Evolutionary conservation across 129 eudicot genomes (phyloP), one percentile per base, ranked within the genome.

Genomic region (Smallanthus sonchifolius): DNA sequence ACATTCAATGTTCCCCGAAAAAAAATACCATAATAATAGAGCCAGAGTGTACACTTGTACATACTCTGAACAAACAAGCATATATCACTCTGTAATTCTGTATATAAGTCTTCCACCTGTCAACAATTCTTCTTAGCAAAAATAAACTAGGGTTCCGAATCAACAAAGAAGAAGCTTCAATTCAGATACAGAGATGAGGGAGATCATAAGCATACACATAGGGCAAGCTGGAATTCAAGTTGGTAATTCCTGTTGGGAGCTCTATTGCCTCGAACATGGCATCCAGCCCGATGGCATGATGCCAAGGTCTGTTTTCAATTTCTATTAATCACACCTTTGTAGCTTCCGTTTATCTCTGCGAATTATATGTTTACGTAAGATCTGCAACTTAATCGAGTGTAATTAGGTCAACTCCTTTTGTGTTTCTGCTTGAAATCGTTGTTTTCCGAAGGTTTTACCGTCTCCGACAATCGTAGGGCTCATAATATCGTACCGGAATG

Each of bases 171-270:
- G 65, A 57, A 68, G 10, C 45, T 52, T 56, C 51, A 44, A n/a
- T 68, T 13, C 38, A 68, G 54, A 40, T 43, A 43, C 64, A 61
- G 30, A 83, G 20, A 92, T 92, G 97, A 92, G 97, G 75, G 97
- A 92, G 75, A 92, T 92, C 24, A 92, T 92, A 54, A 92, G 97
- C 91, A 83, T 92, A 61, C 97, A 92, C 79, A 92, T 92, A 60
- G 97, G 97, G 5, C 97, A 92, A 76, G 97, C 97, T 10, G 97
- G 97, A 2, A 92, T 92, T 78, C 97, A 92, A 75, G 97, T 92
- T 0, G 96, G 97, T 1, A 92, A 92, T 54, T 92, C 97, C 1
- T 92, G 97, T 61, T 92, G 97, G 97, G 96, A 92, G 80, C 92
- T 91, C 44, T 88, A 91, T 45, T 91, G 97, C 77, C 96, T 91